phyloP scores from a whole-genome alignment of 2,329 filamentous ascomycete species.

The Aspergillus tamarii region DNA sequence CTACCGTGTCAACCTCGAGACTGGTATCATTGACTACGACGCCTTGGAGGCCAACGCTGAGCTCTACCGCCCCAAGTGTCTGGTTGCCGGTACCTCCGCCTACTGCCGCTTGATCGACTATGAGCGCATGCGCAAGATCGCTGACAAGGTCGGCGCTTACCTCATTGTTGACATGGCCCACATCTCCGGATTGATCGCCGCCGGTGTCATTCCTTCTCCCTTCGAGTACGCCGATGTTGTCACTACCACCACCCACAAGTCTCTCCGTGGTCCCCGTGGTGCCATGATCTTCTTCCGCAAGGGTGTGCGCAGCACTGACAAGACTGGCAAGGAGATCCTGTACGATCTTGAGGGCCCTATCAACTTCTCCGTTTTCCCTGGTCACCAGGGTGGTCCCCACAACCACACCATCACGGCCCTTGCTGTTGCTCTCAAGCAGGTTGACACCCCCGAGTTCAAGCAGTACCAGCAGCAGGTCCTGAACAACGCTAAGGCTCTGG shows the following conservation, averaged over 20 bases:
- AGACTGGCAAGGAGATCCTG: slow-evolving; percentile 80
- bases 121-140: slow-evolving; percentile 84
- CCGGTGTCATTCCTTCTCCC: slow-evolving; percentile 85
- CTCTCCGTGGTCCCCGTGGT: slow-evolving; percentile 87
- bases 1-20: slow-evolving; percentile 87
- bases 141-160: slow-evolving; percentile 89
- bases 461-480: slow-evolving; percentile 90
- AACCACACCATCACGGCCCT: slow-evolving; percentile 99
- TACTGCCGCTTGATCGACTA: slow-evolving; percentile 98
- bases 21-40: slow-evolving; percentile 93
- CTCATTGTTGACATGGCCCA: slow-evolving; percentile 96
- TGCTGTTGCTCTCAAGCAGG: slow-evolving; percentile 92
- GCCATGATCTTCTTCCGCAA: slow-evolving; percentile 99
- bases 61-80: slow-evolving; percentile 91
- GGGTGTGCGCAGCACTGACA: slow-evolving; percentile 82
- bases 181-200: slow-evolving; percentile 91
- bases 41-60: slow-evolving; percentile 84
- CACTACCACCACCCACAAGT: slow-evolving; percentile 98
- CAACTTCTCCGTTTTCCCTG: slow-evolving; percentile 95
- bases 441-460: slow-evolving; percentile 85
- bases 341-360: slow-evolving; percentile 94
- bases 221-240: slow-evolving; percentile 92
- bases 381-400: slow-evolving; percentile 96
- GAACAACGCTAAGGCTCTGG: slow-evolving; percentile 86
- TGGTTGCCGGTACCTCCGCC: slow-evolving; percentile 91